Base-by-base conservation (phyloP, 345 rosid genomes). In the Pugionium cornutum region DNA sequence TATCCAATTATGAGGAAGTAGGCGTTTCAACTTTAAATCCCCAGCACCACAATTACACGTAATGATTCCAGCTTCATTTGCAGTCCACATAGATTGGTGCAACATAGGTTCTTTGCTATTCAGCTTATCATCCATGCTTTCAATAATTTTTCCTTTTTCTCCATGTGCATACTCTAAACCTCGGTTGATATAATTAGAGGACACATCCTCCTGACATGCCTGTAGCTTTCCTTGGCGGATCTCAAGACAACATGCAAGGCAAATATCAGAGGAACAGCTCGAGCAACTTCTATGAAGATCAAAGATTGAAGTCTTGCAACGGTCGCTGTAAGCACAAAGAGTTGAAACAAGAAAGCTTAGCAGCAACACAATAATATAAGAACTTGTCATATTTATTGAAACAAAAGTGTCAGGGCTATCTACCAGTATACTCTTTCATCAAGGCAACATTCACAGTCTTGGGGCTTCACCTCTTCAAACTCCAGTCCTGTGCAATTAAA, bases 391-490 rank as follows among this genome's bases (percentile, higher is more conserved):
- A 47, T 11, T 56, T 30, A 7, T 2, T 53, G 11, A 9, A 54
- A 29, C 54, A 56, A 18, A n/a, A 56, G 7, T 51, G 39, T 9
- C n/a, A 36, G 25, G 6, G 27, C 42, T 49, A 43, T 36, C 7
- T 82, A 86, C 92, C 92, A 86, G 52, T 72, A 84, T 9, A 74
- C 43, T 68, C 87, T 86, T 55, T 82, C 92, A 42, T 75, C 64
- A 6, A 25, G 8, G 6, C 0, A 4, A 36, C 70, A 60, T 28
- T 28, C 0, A 41, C 60, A 30, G 11, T 35, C 49, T 57, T 35
- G 1, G n/a, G 39, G 58, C 30, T 46, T 77, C 5, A 70, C 56
- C 41, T 62, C 56, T 39, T 49, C 68, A 53, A 65, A 34, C 28
- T 53, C 32, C 11, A 39, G 26, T 33, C 75, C 79, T 75, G 63